These are phyloP conservation scores for Saussurea involucrata DNA, from an alignment of 129 eudicot species.

Conservation along the genomic window DNA sequence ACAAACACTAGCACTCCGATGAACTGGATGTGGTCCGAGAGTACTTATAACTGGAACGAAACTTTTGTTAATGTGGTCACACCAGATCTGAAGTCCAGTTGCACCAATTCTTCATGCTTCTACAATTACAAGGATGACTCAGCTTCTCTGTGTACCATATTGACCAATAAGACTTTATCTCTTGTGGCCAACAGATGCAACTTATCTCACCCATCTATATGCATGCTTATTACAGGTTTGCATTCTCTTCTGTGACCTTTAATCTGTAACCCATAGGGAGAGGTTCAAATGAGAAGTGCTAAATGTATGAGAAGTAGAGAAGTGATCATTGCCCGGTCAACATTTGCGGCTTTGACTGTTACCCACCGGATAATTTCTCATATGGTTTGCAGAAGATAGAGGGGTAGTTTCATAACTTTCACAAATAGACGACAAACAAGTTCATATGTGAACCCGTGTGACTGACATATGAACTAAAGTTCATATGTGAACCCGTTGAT, in stretches of 20 bases:
- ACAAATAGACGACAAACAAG: too few relatives aligned
- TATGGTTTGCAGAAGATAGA: too few relatives aligned
- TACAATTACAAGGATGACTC: slow-evolving; percentile 20
- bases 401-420: too few relatives aligned
- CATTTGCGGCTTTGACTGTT: too few relatives aligned
- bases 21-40: slow-evolving; percentile 82
- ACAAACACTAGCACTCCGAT: slow-evolving; percentile 17
- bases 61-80: slow-evolving; percentile 34
- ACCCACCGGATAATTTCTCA: too few relatives aligned
- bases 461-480: too few relatives aligned
- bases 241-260: background rate
- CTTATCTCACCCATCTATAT: slow-evolving; percentile 49
- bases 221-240: slow-evolving; percentile 73
- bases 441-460: too few relatives aligned
- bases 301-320: too few relatives aligned
- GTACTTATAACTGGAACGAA: slow-evolving; percentile 48
- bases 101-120: slow-evolving; percentile 54
- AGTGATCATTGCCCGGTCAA: too few relatives aligned
- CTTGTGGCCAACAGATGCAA: slow-evolving; percentile 63
- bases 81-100: slow-evolving; percentile 28
- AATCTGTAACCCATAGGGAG: background rate
- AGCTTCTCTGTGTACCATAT: slow-evolving; percentile 47
- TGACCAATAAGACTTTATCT: slow-evolving; percentile 39
- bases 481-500: too few relatives aligned
- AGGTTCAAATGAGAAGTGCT: too few relatives aligned